These are phyloP conservation scores for Camelina laxa DNA, from an alignment of 345 rosid species.

Conservation along the genomic window DNA sequence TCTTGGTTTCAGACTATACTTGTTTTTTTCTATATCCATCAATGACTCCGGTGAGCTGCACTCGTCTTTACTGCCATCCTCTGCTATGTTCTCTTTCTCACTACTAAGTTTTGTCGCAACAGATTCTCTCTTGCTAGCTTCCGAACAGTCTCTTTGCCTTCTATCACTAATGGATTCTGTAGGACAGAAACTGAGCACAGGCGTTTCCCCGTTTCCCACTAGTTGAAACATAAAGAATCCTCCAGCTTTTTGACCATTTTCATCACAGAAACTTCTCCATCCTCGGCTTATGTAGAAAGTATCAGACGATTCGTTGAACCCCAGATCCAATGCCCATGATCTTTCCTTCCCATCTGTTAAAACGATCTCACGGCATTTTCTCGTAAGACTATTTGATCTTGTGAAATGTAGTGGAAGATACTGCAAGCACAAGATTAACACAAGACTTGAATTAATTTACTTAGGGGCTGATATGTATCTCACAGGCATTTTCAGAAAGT, in stretches of 20 bases:
- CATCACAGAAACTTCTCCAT: slow-evolving; percentile 23
- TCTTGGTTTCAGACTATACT: background rate
- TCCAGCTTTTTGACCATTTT: slow-evolving; percentile 12
- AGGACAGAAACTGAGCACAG: background rate
- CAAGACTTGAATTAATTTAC: background rate
- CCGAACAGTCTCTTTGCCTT: background rate
- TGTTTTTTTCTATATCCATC: background rate
- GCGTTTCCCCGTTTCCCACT: background rate
- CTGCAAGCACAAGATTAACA: background rate
- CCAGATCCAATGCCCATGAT: slow-evolving; percentile 8
- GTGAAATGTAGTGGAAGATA: slow-evolving; percentile 12
- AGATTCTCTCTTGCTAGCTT: slow-evolving; percentile 8
- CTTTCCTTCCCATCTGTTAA: slow-evolving; percentile 11
- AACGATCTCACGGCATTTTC: background rate
- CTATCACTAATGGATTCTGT: background rate
- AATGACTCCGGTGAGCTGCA: background rate
- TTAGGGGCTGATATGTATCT: background rate
- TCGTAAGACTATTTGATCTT: background rate
- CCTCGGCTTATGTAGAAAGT: slow-evolving; percentile 2
- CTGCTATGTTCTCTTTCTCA: background rate
- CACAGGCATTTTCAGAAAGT: background rate
- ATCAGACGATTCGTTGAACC: background rate
- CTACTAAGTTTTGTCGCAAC: background rate
- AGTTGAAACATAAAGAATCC: slow-evolving; percentile 1
- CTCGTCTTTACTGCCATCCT: background rate